Base-by-base conservation (phyloP, 2,329 filamentous ascomycete species). In the Fusarium tanahbumbuense region DNA sequence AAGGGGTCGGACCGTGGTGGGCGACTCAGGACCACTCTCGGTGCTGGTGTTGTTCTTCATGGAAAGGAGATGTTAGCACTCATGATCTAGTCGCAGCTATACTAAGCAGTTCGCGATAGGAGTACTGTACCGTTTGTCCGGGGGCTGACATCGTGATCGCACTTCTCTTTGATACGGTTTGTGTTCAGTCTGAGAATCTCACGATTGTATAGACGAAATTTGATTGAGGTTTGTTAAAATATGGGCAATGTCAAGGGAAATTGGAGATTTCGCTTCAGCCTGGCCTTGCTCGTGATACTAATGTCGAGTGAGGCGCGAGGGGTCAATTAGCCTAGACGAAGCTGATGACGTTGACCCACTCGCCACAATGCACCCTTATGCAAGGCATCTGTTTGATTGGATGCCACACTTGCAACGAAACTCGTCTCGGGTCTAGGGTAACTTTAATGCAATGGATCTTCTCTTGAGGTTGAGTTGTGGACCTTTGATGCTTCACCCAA, bases 1-100 rank as follows among this genome's bases (percentile, higher is more conserved):
- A 76, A 91, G 83, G 10, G 89, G 89, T 73, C 85, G 82, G 56
- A 85, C 89, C 46, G 89, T 91, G 13, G 89, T 91, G 12, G 89
- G 89, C 48, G 89, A 91, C 80, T 91, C 89, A 40, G 89, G 86
- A 64, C 78, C 84, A 56, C 78, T 78, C 57, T 81, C 79, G 30
- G 77, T 75, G 37, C 79, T 76, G 41, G 77, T 75, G 73, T 87
- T 88, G 73, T 76, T 81, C 82, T 87, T 68, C 16, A 53, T 47
- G n/a, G 47, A 56, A 67, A 58, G 49, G 30, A 30, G 45, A 54
- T 57, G 69, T 78, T 66, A 77, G 76, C 57, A 42, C 30, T 58
- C 47, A 56, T 42, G 59, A 53, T 62, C 47, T 41, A 52, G 46
- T 64, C 52, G 64, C 66, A 72, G 60, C 27, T 59, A 45, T 55